These are phyloP conservation scores for Fagopyrum tataricum DNA, from an alignment of 148 eudicot genomes.

Conservation along the genomic window DNA sequence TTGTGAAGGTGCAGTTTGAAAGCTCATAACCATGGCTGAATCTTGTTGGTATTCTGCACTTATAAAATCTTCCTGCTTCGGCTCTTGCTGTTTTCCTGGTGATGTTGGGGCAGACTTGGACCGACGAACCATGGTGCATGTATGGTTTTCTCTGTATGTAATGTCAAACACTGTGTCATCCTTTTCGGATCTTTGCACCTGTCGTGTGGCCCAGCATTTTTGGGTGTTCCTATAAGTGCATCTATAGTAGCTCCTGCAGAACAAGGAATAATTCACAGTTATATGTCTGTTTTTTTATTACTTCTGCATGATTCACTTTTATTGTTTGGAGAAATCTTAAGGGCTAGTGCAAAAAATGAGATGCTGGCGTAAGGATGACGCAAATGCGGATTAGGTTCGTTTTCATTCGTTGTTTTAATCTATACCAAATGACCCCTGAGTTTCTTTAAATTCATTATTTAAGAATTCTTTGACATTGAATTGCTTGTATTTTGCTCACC, in stretches of 20 bases:
- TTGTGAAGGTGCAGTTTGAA: constrained; percentile 36
- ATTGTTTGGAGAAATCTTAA: too few relatives aligned
- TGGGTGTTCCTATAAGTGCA: constrained; percentile 34
- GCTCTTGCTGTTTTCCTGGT: constrained; percentile 28
- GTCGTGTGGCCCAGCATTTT: constrained; percentile 49
- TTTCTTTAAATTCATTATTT: neutral
- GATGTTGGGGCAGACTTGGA: constrained; percentile 16
- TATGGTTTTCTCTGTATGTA: constrained; percentile 42
- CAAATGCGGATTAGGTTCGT: too few relatives aligned
- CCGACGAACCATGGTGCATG: constrained; percentile 22
- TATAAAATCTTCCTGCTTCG: constrained; percentile 24
- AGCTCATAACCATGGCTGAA: constrained; percentile 30
- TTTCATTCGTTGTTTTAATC: too few relatives aligned
- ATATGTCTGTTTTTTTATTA: too few relatives aligned
- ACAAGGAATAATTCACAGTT: neutral
- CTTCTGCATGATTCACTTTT: too few relatives aligned
- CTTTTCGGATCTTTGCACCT: constrained; percentile 43
- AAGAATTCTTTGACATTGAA: neutral
- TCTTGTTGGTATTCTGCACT: constrained; percentile 26
- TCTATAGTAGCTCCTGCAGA: constrained; percentile 46
- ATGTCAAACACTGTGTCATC: constrained; percentile 31
- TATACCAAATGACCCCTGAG: too few relatives aligned
- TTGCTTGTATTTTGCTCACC: constrained; percentile 35
- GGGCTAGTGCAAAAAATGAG: too few relatives aligned
- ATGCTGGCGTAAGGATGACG: too few relatives aligned